phyloP scores from a whole-genome alignment of 2,329 filamentous ascomycete genomes.

The Colletotrichum sp. region DNA sequence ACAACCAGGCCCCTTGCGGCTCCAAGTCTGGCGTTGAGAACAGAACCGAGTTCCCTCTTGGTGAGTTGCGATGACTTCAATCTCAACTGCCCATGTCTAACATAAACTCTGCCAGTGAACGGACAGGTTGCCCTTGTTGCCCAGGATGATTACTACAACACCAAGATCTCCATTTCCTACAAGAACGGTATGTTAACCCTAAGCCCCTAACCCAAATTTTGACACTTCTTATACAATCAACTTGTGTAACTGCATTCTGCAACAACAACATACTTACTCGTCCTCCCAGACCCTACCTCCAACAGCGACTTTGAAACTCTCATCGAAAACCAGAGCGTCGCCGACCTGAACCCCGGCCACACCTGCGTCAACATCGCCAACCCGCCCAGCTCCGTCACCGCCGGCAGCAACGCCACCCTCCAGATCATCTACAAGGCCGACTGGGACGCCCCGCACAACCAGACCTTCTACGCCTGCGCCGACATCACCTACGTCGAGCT shows the following conservation, averaged over 20 bases:
- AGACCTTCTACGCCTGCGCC: slow-evolving; percentile 45
- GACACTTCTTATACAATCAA: background rate
- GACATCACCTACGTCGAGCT: slow-evolving; percentile 41
- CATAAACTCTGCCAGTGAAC: slow-evolving; percentile 39
- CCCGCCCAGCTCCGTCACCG: slow-evolving; percentile 27
- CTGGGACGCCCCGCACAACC: slow-evolving; percentile 35
- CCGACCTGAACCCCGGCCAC: slow-evolving; percentile 41
- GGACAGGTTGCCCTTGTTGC: slow-evolving; percentile 56
- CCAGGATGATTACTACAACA: slow-evolving; percentile 57
- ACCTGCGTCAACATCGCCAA: slow-evolving; percentile 39
- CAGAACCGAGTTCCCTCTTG: slow-evolving; percentile 57
- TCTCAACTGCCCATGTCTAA: background rate
- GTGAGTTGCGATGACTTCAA: slow-evolving; percentile 30
- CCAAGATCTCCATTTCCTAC: slow-evolving; percentile 56
- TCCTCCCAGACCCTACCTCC: slow-evolving; percentile 30
- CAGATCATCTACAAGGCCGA: slow-evolving; percentile 44
- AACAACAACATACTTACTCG: background rate
- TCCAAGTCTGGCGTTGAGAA: slow-evolving; percentile 46
- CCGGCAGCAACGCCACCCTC: slow-evolving; percentile 44
- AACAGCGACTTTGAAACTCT: slow-evolving; percentile 37
- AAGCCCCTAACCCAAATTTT: too few species aligned
- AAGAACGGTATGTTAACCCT: slow-evolving; percentile 43
- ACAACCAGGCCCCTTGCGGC: slow-evolving; percentile 60
- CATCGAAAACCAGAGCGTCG: slow-evolving; percentile 29
- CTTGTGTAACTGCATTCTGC: background rate